Conservation (phyloP, 495 filamentous ascomycete species). For the Usnea hakonensis region DNA sequence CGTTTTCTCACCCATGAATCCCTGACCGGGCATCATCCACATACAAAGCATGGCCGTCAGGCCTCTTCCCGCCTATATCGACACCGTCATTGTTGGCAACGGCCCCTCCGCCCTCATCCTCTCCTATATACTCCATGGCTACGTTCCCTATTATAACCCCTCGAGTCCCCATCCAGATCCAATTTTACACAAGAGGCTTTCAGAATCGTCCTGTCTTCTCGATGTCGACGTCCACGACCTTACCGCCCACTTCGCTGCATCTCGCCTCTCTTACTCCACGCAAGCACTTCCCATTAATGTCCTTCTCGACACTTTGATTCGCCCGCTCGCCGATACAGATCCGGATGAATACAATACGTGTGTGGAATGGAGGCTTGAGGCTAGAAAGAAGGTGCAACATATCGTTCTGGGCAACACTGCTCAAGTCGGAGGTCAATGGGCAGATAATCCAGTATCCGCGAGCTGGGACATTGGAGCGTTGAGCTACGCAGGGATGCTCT, state of each 20-base stretch:
- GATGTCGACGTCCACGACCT: slow-evolving; percentile 40
- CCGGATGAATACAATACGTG: slow-evolving; percentile 42
- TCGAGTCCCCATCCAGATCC: slow-evolving; percentile 52
- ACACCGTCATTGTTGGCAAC: slow-evolving; percentile 45
- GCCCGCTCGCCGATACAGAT: slow-evolving; percentile 57
- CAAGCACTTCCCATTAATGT: slow-evolving; percentile 60
- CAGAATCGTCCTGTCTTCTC: slow-evolving; percentile 35
- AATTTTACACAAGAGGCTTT: slow-evolving; percentile 50
- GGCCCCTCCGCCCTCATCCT: slow-evolving; percentile 61
- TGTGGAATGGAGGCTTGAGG: slow-evolving; percentile 48
- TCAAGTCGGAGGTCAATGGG: slow-evolving; percentile 57
- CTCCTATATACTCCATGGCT: slow-evolving; percentile 59
- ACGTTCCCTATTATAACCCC: slow-evolving; percentile 51
- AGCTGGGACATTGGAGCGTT: slow-evolving; percentile 52
- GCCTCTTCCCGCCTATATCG: slow-evolving; percentile 17
- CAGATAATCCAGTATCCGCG: slow-evolving; percentile 45
- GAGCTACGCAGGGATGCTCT: slow-evolving; percentile 62
- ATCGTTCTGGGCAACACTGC: slow-evolving; percentile 49
- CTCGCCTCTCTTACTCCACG: slow-evolving; percentile 54
- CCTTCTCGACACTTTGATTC: slow-evolving; percentile 55
- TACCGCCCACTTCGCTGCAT: slow-evolving; percentile 55
- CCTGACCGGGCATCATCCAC: neutral
- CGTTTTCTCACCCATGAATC: neutral
- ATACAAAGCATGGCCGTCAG: neutral
- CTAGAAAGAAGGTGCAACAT: slow-evolving; percentile 48